phyloP scores from a whole-genome alignment of 768 basidiomycete genomes.

The Coprinopsis cinerea region DNA sequence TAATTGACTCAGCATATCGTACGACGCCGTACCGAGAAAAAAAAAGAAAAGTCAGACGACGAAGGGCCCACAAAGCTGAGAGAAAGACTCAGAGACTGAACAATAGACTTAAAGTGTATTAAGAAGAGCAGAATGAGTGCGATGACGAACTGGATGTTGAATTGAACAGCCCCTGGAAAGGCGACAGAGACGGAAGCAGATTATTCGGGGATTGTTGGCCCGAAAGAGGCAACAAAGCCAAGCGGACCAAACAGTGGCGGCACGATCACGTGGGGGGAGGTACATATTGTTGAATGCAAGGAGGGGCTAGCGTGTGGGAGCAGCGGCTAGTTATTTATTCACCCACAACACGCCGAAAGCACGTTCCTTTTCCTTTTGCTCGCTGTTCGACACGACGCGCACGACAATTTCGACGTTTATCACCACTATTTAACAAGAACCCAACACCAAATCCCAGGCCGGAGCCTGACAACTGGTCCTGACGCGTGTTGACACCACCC shows the following conservation, averaged over 20 bases:
- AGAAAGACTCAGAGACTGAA: too few relatives aligned
- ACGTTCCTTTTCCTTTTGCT: slow-evolving; percentile 13
- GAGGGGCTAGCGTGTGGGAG: too few relatives aligned
- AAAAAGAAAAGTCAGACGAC: too few relatives aligned
- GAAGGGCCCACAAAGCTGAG: too few relatives aligned
- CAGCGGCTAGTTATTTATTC: slow-evolving; percentile 25
- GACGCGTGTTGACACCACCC: slow-evolving; percentile 8
- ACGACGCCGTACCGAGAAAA: too few relatives aligned
- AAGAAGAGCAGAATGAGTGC: too few relatives aligned
- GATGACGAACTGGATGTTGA: too few relatives aligned
- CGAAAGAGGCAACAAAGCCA: slow-evolving; percentile 1
- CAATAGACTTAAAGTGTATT: too few relatives aligned
- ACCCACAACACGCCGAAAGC: slow-evolving; percentile 10
- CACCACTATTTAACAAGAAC: slow-evolving; percentile 10
- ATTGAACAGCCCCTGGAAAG: too few relatives aligned
- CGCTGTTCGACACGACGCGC: slow-evolving; percentile 21
- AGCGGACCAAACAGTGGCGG: slow-evolving; percentile 16
- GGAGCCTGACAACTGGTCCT: slow-evolving; percentile 3
- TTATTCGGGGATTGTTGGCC: too few relatives aligned
- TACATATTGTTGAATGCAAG: slow-evolving; percentile 41
- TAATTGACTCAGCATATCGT: too few relatives aligned
- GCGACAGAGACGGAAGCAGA: too few relatives aligned
- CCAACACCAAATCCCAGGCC: slow-evolving; percentile 5
- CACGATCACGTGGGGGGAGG: slow-evolving; percentile 42
- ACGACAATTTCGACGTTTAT: slow-evolving; percentile 13